Base-by-base conservation (phyloP, 768 basidiomycete genomes). In the Russula griseocarnosa region DNA sequence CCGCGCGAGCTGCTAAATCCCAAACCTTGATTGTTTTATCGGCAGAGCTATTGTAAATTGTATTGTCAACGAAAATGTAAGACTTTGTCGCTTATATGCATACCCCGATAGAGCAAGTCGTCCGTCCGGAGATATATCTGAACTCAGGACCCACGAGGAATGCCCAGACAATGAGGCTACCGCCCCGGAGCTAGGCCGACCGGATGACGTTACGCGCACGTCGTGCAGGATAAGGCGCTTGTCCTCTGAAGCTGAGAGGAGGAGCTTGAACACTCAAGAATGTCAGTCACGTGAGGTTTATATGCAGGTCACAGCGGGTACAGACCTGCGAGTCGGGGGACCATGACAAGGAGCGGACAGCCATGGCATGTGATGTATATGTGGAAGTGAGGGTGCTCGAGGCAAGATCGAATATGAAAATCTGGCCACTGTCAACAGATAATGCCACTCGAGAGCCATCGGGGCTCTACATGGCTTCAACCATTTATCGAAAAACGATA, bases 201-300 rank as follows among this genome's bases (percentile, higher is more conserved):
- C 78, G 5, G 83, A 79, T 6, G 82, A 69, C 1, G 86, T 78
- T n/a, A 82, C 79, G 60, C 94, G 86, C 18, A 94, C 90, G 71
- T 98, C 94, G 73, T 96, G 92, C 54, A 96, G 75, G 58, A 93
- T 86, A 63, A 98, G 86, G 20, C 91, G 85, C 73, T 92, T 93
- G 75, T 96, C 94, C 73, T 98, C 94, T 3, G 93, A 95, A 3
- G 89, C 94, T 49, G 92, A 94, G 57, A 94, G 78, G 3, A 98
- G 80, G 58, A 92, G 81, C 94, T 97, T 51, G 5, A 42, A 13
- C 30, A 9, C 4, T 28, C 10, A 30, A 36, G 36, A 13, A 36
- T 9, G 36, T 60, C 46, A 60, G 55, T 47, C 36, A 55, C 36
- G 20, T 36, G 49, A 10, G 22, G 36, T 18, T 34, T 18, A 30